Evolutionary conservation across 129 eudicot species (phyloP), one percentile per base, ranked within the genome.

Genomic region (Flaveria robusta): DNA sequence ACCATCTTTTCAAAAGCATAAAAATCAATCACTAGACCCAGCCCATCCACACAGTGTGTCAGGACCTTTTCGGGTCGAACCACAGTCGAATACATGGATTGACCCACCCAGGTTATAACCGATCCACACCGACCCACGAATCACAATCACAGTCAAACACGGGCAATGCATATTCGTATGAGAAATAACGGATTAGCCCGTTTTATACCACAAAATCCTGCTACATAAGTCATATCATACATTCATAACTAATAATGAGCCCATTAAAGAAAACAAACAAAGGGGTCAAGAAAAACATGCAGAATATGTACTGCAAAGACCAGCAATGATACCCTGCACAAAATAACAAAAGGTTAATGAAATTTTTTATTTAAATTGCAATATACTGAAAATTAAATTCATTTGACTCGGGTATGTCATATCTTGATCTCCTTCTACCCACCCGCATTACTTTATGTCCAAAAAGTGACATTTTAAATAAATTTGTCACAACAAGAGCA

Each of bases 281-380:
- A 60, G 59, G 47, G 68, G 29, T 63, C 68, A 63, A 63, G 7
- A 23, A 20, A 31, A 72, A 55, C 67, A 37, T 72, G 77, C 52
- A 72, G 67, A 16, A 55, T 55, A 55, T 55, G 19, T 20, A 55
- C 71, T 75, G 31, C 79, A 75, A 63, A 63, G 60, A 73, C 51
- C 66, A 62, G 68, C 77, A 52, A 73, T 31, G 64, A 42, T 9
- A 63, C 52, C 79, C 79, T 75, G 72, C 72, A 75, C 41, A 46
- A 45, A 74, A 45, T 13, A 62, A 74, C 70, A 45, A 22, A 60
- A 15, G 49, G 34, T 62, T 45, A 41, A 34, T 4, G 45, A 13
- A 46, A 27, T 22, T 15, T 1, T 18, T 2, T 14, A 7, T 3
- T 1, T 14, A 65, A 9, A 66, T 31, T 10, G 39, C 18, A n/a